Conservation (phyloP, 352 stramenopile genomes). For the Pythium utonaiense region DNA sequence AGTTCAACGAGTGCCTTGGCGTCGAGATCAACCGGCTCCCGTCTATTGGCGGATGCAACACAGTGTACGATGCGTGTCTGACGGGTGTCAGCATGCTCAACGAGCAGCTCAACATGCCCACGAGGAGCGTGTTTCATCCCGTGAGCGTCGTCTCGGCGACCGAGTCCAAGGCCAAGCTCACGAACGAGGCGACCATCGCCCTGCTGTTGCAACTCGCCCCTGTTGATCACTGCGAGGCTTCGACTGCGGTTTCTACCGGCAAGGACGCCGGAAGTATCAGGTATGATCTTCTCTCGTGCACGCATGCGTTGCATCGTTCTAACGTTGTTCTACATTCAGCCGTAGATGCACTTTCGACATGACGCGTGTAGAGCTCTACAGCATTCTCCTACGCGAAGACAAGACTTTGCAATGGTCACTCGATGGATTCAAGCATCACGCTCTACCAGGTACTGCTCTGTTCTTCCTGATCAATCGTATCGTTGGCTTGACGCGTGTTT, state of each 20-base stretch:
- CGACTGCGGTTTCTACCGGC: background rate
- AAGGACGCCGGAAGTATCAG: background rate
- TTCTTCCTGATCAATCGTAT: background rate
- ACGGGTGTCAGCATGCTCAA: conserved; percentile 49
- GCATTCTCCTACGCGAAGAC: conserved; percentile 48
- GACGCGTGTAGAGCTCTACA: conserved; percentile 59
- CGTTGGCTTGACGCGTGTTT: background rate
- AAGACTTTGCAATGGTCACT: conserved; percentile 30
- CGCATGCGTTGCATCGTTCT: background rate
- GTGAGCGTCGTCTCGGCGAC: conserved; percentile 69
- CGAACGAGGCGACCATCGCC: conserved; percentile 40
- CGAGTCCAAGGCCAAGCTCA: conserved; percentile 34
- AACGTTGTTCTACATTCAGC: background rate
- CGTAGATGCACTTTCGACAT: conserved; percentile 61
- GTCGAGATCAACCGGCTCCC: conserved; percentile 41
- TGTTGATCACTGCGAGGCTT: conserved; percentile 29
- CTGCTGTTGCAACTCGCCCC: conserved; percentile 58
- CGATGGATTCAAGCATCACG: conserved; percentile 57
- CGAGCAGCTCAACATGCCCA: conserved; percentile 32
- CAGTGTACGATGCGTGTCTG: conserved; percentile 46
- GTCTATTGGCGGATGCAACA: conserved; percentile 26
- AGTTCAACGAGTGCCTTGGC: conserved; percentile 56
- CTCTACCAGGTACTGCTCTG: conserved; percentile 31
- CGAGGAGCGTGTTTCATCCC: conserved; percentile 28
- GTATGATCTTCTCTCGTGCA: background rate